Evolutionary conservation across 768 basidiomycete genomes (phyloP).

Genomic region (Pisolithus microcarpus): DNA sequence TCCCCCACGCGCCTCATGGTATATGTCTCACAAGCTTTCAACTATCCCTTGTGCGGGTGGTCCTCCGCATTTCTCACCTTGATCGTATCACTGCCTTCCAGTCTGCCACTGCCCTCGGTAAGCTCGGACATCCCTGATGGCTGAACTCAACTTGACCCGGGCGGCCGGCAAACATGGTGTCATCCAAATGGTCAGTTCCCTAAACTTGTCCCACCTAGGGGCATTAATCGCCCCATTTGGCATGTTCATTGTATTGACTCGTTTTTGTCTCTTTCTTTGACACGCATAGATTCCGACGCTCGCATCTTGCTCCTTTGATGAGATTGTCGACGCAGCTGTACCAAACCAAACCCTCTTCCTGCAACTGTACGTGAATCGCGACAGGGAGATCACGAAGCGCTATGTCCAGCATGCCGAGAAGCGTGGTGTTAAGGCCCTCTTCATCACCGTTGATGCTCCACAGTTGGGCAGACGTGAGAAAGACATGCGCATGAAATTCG

Average conservation of each 20-base stretch:
- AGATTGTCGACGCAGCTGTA: conserved; percentile 71
- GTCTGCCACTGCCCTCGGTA: conserved; percentile 75
- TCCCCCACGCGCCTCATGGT: background rate
- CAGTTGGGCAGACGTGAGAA: conserved; percentile 91
- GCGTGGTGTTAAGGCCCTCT: conserved; percentile 86
- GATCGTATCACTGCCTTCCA: conserved; percentile 14
- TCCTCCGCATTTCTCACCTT: background rate
- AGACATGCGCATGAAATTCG: conserved; percentile 95
- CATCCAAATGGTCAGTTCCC: conserved; percentile 56
- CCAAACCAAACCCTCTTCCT: conserved; percentile 67
- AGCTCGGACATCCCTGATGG: conserved; percentile 95
- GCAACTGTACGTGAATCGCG: conserved; percentile 76
- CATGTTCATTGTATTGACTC: background rate
- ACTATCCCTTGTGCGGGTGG: background rate
- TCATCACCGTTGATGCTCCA: conserved; percentile 97
- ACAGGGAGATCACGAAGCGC: conserved; percentile 77
- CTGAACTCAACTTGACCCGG: conserved; percentile 81
- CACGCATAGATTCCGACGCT: conserved; percentile 78
- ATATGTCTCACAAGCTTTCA: background rate
- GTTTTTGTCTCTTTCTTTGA: background rate
- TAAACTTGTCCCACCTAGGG: background rate
- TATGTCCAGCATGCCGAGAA: conserved; percentile 87
- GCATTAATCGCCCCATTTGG: background rate
- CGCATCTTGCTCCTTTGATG: conserved; percentile 93
- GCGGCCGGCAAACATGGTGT: conserved; percentile 76